Conservation (phyloP, 2,329 filamentous ascomycete species). For the Fusarium nanum region DNA sequence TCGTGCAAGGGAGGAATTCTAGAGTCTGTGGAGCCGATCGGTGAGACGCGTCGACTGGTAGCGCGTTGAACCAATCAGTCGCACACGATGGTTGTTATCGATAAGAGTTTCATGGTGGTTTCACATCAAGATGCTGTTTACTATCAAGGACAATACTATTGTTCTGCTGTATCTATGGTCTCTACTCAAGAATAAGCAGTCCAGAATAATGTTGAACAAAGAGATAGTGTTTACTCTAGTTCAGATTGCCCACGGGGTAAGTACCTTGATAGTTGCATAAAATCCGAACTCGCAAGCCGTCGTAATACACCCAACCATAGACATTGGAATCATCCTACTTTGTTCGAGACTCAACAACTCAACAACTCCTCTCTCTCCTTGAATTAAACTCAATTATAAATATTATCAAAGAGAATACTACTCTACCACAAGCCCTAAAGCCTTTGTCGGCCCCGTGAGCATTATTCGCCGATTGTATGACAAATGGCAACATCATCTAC, state of each 20-base stretch:
- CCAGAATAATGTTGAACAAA: no score
- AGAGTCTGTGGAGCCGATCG: neutral
- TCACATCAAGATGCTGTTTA: neutral
- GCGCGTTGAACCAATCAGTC: neutral
- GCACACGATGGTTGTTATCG: neutral
- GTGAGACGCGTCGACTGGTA: neutral
- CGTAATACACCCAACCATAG: rapidly evolving
- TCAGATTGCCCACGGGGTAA: neutral
- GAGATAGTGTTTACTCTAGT: neutral
- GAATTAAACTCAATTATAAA: conserved; percentile 1
- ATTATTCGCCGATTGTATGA: neutral
- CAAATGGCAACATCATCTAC: conserved; percentile 3
- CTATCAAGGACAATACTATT: neutral
- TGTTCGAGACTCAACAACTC: neutral
- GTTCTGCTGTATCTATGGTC: neutral
- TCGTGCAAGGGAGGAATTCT: neutral
- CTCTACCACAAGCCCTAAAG: conserved; percentile 5
- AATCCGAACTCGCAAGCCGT: neutral
- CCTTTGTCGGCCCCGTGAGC: neutral
- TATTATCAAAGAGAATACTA: conserved; percentile 10
- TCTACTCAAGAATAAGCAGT: no score
- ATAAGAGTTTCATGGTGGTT: conserved; percentile 4
- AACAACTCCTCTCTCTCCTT: neutral
- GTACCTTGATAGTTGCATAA: neutral
- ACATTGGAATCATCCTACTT: neutral